phyloP scores from a whole-genome alignment of 148 eudicot species.

The Persicaria maculosa region DNA sequence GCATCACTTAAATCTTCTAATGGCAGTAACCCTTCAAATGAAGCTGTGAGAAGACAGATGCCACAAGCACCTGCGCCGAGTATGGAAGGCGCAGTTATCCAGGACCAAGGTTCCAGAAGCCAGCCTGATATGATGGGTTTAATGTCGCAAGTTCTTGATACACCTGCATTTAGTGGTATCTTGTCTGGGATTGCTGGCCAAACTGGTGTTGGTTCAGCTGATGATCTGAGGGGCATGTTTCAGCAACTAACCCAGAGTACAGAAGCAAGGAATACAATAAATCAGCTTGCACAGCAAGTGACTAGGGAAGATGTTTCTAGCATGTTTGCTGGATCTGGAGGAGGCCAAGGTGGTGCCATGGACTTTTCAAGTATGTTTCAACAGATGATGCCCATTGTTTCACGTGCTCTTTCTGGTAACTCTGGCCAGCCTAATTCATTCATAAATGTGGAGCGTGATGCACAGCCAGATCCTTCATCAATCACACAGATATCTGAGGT shows the following conservation, averaged over 20 bases:
- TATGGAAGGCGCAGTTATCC: slow-evolving; percentile 16
- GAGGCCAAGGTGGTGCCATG: slow-evolving; percentile 56
- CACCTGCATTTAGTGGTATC: slow-evolving; percentile 68
- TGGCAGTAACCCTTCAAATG: slow-evolving; percentile 19
- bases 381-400: slow-evolving; percentile 97
- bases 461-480: slow-evolving; percentile 16
- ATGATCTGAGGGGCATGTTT: slow-evolving; percentile 73
- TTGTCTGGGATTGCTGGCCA: slow-evolving; percentile 80
- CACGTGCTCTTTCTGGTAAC: slow-evolving; percentile 72
- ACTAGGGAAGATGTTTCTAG: slow-evolving; percentile 50
- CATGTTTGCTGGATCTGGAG: slow-evolving; percentile 52
- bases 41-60: slow-evolving; percentile 20
- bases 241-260: slow-evolving; percentile 80
- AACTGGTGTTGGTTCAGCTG: slow-evolving; percentile 77
- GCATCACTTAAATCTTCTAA: slow-evolving; percentile 36
- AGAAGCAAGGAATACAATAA: slow-evolving; percentile 74
- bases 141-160: slow-evolving; percentile 72
- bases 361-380: slow-evolving; percentile 85
- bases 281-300: slow-evolving; percentile 85
- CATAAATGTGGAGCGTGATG: slow-evolving; percentile 20
- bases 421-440: slow-evolving; percentile 24
- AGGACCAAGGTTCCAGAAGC: slow-evolving; percentile 30
- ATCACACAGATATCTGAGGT: slow-evolving; percentile 7
- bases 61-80: slow-evolving; percentile 23
- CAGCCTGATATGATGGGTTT: slow-evolving; percentile 45